phyloP scores from a whole-genome alignment of 2,329 filamentous ascomycete species.

The Scleromitrula shiraiana region DNA sequence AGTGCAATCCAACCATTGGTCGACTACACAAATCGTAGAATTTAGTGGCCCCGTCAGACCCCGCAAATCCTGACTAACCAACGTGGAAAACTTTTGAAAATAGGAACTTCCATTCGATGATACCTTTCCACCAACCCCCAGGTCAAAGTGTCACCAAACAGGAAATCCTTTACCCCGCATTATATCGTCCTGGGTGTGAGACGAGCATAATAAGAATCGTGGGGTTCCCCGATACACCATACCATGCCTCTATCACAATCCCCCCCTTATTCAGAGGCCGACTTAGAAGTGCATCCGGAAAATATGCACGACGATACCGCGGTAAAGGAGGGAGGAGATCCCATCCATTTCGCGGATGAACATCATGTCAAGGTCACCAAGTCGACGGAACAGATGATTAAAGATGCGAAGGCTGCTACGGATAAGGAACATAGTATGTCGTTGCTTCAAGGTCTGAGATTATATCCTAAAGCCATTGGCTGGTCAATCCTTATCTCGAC shows the following conservation, averaged over 20 bases:
- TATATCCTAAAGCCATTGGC: constrained; percentile 21
- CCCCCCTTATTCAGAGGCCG: constrained; percentile 1
- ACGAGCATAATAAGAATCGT: constrained; percentile 6
- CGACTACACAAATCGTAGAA: neutral
- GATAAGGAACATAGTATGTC: constrained; percentile 12
- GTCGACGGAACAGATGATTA: constrained; percentile 9
- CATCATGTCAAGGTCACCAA: constrained; percentile 1
- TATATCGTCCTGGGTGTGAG: constrained; percentile 1
- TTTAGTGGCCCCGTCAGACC: constrained; percentile 3
- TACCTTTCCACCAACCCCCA: constrained; percentile 3
- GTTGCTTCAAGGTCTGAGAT: constrained; percentile 17
- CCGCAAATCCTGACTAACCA: constrained; percentile 9
- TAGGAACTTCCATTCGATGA: constrained; percentile 7
- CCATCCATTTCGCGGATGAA: constrained; percentile 4
- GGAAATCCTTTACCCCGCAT: constrained; percentile 9
- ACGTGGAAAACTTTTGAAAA: constrained; percentile 7
- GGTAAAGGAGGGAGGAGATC: constrained; percentile 3
- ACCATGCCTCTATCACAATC: constrained; percentile 3
- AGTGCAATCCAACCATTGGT: constrained; percentile 2
- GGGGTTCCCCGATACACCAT: constrained; percentile 3
- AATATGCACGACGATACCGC: neutral
- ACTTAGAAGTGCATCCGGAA: constrained; percentile 1
- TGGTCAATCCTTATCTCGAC: constrained; percentile 33
- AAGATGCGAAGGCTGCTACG: constrained; percentile 5
- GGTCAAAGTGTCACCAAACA: constrained; percentile 5